Evolutionary conservation across 2,329 filamentous ascomycete genomes (phyloP).

Genomic region (Laburnicola sp.): DNA sequence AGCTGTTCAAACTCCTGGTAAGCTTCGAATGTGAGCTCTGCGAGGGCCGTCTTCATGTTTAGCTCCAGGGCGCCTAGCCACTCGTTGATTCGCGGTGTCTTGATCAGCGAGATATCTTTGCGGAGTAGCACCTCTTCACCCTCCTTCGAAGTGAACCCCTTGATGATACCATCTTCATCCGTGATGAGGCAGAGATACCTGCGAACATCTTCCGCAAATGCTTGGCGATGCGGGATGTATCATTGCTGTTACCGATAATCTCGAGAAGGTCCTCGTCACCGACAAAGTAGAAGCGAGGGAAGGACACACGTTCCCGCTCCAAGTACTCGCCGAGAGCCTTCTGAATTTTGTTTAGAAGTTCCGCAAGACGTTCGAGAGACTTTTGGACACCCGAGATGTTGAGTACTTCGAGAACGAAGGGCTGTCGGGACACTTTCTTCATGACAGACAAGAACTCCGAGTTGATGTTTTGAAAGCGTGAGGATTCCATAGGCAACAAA

Average conservation of each 20-base stretch:
- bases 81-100: slow-evolving; percentile 96
- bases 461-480: slow-evolving; percentile 98
- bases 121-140: slow-evolving; percentile 85
- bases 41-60: slow-evolving; percentile 92
- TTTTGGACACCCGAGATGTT: slow-evolving; percentile 96
- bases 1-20: slow-evolving; percentile 79
- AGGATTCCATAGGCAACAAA: slow-evolving; percentile 91
- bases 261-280: slow-evolving; percentile 97
- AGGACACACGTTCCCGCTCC: slow-evolving; percentile 94
- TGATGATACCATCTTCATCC: slow-evolving; percentile 87
- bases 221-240: slow-evolving; percentile 93
- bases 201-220: slow-evolving; percentile 99
- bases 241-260: slow-evolving; percentile 99
- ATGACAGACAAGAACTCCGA: slow-evolving; percentile 98
- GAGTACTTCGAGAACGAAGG: slow-evolving; percentile 92
- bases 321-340: slow-evolving; percentile 98
- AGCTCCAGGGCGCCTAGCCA: slow-evolving; percentile 93
- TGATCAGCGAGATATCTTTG: slow-evolving; percentile 87
- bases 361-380: slow-evolving; percentile 91
- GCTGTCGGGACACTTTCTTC: slow-evolving; percentile 98
- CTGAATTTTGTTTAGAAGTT: slow-evolving; percentile 97
- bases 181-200: slow-evolving; percentile 84
- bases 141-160: slow-evolving; percentile 93
- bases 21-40: slow-evolving; percentile 85
- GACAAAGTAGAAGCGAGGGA: slow-evolving; percentile 99